Conservation (phyloP, 163 green algal genomes). For the Scenedesmus sp. region DNA sequence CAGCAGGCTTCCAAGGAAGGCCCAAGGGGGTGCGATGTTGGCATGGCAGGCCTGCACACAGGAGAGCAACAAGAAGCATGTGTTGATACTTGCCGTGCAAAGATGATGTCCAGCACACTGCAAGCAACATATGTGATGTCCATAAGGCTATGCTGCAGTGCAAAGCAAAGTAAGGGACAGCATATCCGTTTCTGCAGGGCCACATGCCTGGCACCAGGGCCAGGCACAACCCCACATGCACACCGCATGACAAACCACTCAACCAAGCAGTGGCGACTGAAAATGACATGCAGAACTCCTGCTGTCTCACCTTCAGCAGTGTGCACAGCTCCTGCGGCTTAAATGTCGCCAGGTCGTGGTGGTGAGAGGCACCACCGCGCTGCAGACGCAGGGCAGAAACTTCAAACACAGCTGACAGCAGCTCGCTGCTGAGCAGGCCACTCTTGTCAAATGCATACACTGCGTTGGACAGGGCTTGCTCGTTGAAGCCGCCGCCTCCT, state of each 20-base stretch:
- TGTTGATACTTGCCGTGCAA: no score
- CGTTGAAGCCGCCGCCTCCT: conserved; percentile 69
- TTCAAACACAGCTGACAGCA: conserved; percentile 69
- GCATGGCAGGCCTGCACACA: conserved; percentile 56
- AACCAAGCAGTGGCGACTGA: no score
- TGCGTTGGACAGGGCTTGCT: conserved; percentile 74
- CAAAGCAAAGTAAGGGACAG: no score
- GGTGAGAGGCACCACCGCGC: conserved; percentile 17
- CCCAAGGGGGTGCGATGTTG: conserved; percentile 66
- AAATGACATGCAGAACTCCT: background rate
- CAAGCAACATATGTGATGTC: no score
- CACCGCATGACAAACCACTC: no score
- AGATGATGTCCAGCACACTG: background rate
- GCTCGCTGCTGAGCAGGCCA: conserved; percentile 65
- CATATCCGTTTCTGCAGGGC: no score
- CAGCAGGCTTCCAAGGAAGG: conserved; percentile 65
- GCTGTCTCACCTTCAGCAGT: conserved; percentile 58
- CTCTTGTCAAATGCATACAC: conserved; percentile 73
- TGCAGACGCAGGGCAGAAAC: conserved; percentile 69
- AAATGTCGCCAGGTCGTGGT: conserved; percentile 58
- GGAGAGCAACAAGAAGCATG: background rate
- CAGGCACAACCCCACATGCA: no score
- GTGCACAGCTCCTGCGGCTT: conserved; percentile 79
- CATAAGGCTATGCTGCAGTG: no score
- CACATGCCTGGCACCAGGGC: background rate